These are phyloP conservation scores for Escallonia rubra DNA, from an alignment of 129 eudicot species.

Conservation along the genomic window DNA sequence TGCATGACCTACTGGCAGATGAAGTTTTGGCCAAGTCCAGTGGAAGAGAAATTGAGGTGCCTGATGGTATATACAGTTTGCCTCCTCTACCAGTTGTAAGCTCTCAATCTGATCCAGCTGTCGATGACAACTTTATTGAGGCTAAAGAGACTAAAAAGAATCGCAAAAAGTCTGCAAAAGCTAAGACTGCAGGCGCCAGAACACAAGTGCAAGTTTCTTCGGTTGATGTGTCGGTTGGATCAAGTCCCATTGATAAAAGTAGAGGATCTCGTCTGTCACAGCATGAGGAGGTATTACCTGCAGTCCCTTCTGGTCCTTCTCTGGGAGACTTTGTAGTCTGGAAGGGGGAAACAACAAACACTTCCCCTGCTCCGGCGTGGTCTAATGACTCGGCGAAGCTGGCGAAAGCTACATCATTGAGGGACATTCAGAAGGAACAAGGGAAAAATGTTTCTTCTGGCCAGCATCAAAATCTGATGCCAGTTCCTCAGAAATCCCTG, in stretches of 20 bases:
- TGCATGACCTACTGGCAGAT: constrained; percentile 53
- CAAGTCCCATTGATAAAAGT: constrained; percentile 55
- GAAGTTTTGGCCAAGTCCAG: constrained; percentile 37
- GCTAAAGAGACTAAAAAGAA: constrained; percentile 88
- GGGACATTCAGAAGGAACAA: constrained; percentile 91
- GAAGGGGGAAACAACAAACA: constrained; percentile 66
- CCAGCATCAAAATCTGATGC: constrained; percentile 25
- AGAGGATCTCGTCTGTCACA: constrained; percentile 45
- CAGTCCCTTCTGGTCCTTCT: constrained; percentile 81
- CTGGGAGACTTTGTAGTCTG: constrained; percentile 87
- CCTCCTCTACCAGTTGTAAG: constrained; percentile 21
- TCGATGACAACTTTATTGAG: constrained; percentile 64
- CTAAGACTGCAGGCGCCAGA: constrained; percentile 61
- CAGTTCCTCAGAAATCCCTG: constrained; percentile 44
- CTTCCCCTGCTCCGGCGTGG: constrained; percentile 95
- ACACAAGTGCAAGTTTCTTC: constrained; percentile 34
- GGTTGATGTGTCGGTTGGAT: constrained; percentile 39
- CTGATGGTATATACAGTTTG: constrained; percentile 13
- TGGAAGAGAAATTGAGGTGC: constrained; percentile 31
- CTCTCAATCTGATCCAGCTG: constrained; percentile 30
- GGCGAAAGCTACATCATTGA: constrained; percentile 50
- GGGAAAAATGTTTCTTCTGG: constrained; percentile 48
- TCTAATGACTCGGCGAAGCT: constrained; percentile 65
- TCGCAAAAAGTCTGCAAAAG: constrained; percentile 84
- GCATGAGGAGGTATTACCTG: constrained; percentile 58